Percentiles rank a stretch among this genome's conserved stretches.
Conservation (phyloP, 257 asterid species). For the Haberlea rhodopensis region DNA sequence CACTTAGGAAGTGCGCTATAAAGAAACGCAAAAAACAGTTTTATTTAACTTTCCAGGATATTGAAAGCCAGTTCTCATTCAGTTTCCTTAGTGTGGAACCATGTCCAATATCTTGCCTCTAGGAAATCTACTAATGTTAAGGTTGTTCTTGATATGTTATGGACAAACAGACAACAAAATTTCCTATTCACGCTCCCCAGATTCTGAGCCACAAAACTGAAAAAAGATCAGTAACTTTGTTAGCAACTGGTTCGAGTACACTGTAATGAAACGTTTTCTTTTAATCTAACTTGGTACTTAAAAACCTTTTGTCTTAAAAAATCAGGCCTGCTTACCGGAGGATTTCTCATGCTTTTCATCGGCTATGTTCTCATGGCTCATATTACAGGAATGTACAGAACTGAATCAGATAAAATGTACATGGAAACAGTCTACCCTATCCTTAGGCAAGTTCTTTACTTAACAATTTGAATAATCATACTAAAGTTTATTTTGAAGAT, state of each 20-base stretch:
- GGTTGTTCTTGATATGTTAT: neutral
- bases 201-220: neutral
- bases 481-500: neutral
- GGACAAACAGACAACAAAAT: neutral
- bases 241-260: neutral
- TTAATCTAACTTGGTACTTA: neutral
- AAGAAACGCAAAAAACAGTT: constrained; percentile 38
- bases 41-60: constrained; percentile 21
- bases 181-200: neutral
- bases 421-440: constrained; percentile 94
- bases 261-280: neutral
- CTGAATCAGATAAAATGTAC: constrained; percentile 58
- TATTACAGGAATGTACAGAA: constrained; percentile 63
- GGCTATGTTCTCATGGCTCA: constrained; percentile 86
- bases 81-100: constrained; percentile 3
- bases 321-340: constrained; percentile 82
- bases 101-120: neutral
- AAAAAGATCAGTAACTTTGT: neutral
- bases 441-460: constrained; percentile 59
- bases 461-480: neutral
- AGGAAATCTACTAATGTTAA: neutral
- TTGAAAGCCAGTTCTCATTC: constrained; percentile 10
- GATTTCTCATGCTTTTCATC: constrained; percentile 68
- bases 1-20: constrained; percentile 42
- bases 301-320: neutral